Conservation (phyloP, 2,329 filamentous ascomycete species). For the Talaromyces verruculosus region DNA sequence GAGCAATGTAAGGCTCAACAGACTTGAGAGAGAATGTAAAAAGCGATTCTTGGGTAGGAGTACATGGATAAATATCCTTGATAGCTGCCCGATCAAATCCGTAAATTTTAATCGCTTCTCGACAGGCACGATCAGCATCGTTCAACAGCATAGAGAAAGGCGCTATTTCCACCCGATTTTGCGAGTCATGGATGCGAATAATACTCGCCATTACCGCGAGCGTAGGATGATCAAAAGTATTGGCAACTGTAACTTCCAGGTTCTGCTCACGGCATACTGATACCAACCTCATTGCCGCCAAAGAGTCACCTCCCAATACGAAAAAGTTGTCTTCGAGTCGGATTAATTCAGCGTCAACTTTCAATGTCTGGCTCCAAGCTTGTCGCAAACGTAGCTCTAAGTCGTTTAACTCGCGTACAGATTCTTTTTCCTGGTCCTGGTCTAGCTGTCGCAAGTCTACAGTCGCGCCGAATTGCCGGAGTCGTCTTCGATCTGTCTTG, state of each 20-base stretch:
- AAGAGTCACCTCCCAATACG: constrained; percentile 36
- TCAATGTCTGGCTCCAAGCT: constrained; percentile 37
- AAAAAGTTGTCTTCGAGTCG: constrained; percentile 41
- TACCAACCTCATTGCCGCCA: constrained; percentile 38
- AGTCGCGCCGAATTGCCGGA: constrained; percentile 11
- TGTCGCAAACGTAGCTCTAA: constrained; percentile 29
- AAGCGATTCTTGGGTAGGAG: constrained; percentile 45
- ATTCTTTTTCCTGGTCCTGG: constrained; percentile 1
- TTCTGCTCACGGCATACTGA: constrained; percentile 33
- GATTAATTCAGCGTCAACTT: constrained; percentile 37
- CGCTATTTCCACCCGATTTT: constrained; percentile 29
- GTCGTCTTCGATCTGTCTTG: constrained; percentile 49
- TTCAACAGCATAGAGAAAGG: constrained; percentile 8
- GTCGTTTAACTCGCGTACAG: constrained; percentile 28
- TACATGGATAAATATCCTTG: constrained; percentile 45
- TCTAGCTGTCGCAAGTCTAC: constrained; percentile 12
- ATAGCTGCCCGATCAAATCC: constrained; percentile 29
- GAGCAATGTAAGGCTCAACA: constrained; percentile 47
- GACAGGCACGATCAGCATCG: constrained; percentile 28
- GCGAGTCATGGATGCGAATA: constrained; percentile 31
- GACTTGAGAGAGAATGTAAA: constrained; percentile 49
- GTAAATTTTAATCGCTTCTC: constrained; percentile 41
- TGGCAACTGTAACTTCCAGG: constrained; percentile 38
- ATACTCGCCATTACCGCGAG: constrained; percentile 46
- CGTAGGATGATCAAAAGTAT: constrained; percentile 37